Conservation (phyloP, 495 filamentous ascomycete genomes). For the Aspergillus olivimuriae region DNA sequence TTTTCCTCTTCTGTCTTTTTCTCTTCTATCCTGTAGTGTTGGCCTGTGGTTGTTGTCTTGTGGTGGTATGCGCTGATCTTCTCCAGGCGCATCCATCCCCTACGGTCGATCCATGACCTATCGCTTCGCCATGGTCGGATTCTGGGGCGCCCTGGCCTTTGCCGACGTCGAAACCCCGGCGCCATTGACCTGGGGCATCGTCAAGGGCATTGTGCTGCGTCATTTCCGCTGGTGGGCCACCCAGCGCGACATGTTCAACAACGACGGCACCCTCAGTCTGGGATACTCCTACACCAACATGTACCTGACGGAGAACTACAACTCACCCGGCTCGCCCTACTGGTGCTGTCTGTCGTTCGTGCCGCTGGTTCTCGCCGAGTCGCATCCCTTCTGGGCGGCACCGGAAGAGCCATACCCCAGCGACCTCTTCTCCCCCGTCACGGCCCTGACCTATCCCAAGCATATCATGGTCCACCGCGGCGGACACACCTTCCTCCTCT, state of each 20-base stretch:
- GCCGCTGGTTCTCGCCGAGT: constrained; percentile 57
- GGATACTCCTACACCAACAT: constrained; percentile 76
- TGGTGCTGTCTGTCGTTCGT: constrained; percentile 77
- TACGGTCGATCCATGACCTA: constrained; percentile 75
- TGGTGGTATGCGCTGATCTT: not conserved
- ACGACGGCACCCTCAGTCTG: constrained; percentile 66
- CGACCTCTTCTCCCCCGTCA: constrained; percentile 43
- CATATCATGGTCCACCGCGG: constrained; percentile 58
- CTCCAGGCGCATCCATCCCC: constrained; percentile 49
- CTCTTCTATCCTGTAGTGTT: not conserved
- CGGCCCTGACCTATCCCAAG: constrained; percentile 56
- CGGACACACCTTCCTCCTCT: constrained; percentile 65
- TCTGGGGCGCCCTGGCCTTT: constrained; percentile 73
- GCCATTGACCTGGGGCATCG: constrained; percentile 68
- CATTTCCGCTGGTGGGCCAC: constrained; percentile 76
- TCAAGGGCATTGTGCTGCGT: constrained; percentile 67
- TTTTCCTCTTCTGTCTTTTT: not conserved
- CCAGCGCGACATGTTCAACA: constrained; percentile 64
- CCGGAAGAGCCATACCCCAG: constrained; percentile 56
- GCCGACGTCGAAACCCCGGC: constrained; percentile 65
- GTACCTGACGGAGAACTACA: constrained; percentile 77
- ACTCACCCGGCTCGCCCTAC: constrained; percentile 64
- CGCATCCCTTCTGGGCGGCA: constrained; percentile 70
- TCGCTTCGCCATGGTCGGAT: constrained; percentile 73
- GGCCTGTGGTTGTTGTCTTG: not conserved